Base-by-base conservation (phyloP, 768 basidiomycete genomes). In the Kwoniella mangroviensis region DNA sequence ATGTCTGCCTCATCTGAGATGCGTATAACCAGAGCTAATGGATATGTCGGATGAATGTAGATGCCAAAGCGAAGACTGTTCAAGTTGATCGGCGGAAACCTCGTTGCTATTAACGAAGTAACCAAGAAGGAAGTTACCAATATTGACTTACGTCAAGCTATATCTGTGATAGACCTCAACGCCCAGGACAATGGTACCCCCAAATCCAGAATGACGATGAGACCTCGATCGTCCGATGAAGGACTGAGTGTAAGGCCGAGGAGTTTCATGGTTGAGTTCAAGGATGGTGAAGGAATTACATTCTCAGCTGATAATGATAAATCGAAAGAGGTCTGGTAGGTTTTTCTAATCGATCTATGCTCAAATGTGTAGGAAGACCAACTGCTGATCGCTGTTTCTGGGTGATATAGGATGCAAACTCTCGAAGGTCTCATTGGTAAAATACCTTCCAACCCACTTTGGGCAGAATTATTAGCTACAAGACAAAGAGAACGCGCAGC, bases 221-320 rank as follows among this genome's bases (percentile, higher is more conserved):
- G 63, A 43, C 67, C 65, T 24, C 53, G 70, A 55, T 65, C 42
- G 21, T 69, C 51, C 4, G 79, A 80, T 63, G 79, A 80, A 67
- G 75, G 70, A 3, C 72, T 69, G 49, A 55, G 56, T n/a, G 67
- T 61, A 5, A 68, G 80, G 69, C 79, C 81, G 1, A 88, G 91
- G 64, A 92, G 90, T 5, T 82, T 98, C 88, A 87, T 91, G 58
- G 84, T 98, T 51, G 83, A 90, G 12, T 98, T 98, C 84, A 63
- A 72, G 42, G 75, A 81, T 24, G 87, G 90, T 41, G 89, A 93
- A 73, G 88, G 91, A 67, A 96, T 98, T 69, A 82, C 88, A 12
- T 98, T 98, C 86, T 94, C 91, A 76, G 92, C 95, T 41, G 96
- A 98, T 82, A 90, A 89, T 13, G 91, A 94, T 67, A 90, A 90